phyloP scores from a whole-genome alignment of 805 yeast species.

The Candida boleticola region DNA sequence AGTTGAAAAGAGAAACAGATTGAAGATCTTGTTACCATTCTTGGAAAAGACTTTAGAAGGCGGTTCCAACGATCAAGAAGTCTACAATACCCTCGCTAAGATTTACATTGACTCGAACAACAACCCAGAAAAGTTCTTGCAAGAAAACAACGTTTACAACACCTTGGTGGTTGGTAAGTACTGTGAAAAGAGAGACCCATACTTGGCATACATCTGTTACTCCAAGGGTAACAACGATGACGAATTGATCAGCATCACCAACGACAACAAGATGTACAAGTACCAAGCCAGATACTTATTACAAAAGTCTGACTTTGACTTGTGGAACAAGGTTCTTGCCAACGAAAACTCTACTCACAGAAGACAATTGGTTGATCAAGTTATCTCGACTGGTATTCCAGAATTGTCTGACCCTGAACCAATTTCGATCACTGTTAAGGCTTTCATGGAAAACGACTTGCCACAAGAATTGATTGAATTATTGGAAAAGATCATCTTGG shows the following conservation, averaged over 20 bases:
- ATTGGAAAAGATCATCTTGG: slow-evolving; percentile 91
- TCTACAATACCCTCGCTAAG: slow-evolving; percentile 92
- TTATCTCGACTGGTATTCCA: slow-evolving; percentile 94
- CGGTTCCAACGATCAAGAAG: slow-evolving; percentile 87
- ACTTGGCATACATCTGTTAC: slow-evolving; percentile 94
- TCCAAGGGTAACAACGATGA: slow-evolving; percentile 92
- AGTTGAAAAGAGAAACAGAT: slow-evolving; percentile 94
- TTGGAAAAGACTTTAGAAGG: slow-evolving; percentile 82
- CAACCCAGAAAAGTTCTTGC: slow-evolving; percentile 94
- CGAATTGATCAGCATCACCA: slow-evolving; percentile 87
- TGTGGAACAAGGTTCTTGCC: slow-evolving; percentile 79
- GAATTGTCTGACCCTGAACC: slow-evolving; percentile 92
- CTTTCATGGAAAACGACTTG: slow-evolving; percentile 92
- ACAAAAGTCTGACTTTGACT: slow-evolving; percentile 75
- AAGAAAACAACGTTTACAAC: slow-evolving; percentile 86
- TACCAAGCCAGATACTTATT: slow-evolving; percentile 97
- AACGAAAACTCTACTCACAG: slow-evolving; percentile 74
- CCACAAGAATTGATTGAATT: slow-evolving; percentile 92
- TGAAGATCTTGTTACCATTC: slow-evolving; percentile 88
- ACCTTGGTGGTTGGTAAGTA: slow-evolving; percentile 95
- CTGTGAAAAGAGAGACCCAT: slow-evolving; percentile 99
- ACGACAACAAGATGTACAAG: slow-evolving; percentile 96
- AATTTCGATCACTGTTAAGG: slow-evolving; percentile 87
- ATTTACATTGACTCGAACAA: slow-evolving; percentile 97
- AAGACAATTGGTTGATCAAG: slow-evolving; percentile 89